A percentile compares a stretch with the other conserved stretches of the same genome.
Evolutionary conservation across 805 yeast genomes (phyloP).

Genomic region (Starmerella gropengiesseri): DNA sequence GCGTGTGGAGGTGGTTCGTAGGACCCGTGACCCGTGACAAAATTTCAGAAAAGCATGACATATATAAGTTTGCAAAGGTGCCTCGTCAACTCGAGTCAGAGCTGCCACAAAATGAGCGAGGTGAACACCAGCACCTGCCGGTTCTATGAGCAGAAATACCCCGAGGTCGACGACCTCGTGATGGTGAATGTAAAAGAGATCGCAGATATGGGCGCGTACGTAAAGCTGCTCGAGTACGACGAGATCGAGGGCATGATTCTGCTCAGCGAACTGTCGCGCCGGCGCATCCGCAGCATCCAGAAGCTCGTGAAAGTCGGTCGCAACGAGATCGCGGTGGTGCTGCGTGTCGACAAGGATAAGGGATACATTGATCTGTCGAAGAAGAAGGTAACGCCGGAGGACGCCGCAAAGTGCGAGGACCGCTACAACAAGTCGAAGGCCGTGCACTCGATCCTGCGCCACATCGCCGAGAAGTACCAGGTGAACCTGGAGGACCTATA

Average conservation of each 20-base stretch:
- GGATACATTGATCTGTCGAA: conserved; percentile 96
- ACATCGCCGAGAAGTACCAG: conserved; percentile 94
- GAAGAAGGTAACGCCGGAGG: conserved; percentile 97
- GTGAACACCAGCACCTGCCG: conserved; percentile 65
- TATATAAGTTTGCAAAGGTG: conserved; percentile 2
- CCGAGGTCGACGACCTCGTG: conserved; percentile 97
- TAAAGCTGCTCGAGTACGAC: conserved; percentile 89
- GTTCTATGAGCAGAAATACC: conserved; percentile 95
- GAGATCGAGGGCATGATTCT: conserved; percentile 98
- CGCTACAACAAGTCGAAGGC: conserved; percentile 93
- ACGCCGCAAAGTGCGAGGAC: conserved; percentile 93
- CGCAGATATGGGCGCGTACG: conserved; percentile 98
- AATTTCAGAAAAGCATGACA: conserved; percentile 3
- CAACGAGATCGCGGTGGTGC: conserved; percentile 94
- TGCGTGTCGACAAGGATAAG: conserved; percentile 96
- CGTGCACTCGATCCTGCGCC: conserved; percentile 95
- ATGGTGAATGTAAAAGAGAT: conserved; percentile 87
- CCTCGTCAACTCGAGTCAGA: background rate
- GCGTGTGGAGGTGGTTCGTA: background rate
- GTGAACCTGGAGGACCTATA: conserved; percentile 77
- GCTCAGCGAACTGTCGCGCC: conserved; percentile 89
- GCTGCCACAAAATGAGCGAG: conserved; percentile 19
- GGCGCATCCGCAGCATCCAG: conserved; percentile 97
- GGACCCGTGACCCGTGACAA: conserved; percentile 8
- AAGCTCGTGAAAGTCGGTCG: conserved; percentile 96